These are phyloP conservation scores for Aspergillus phoenicis DNA, from an alignment of 2,329 filamentous ascomycete species.

Conservation along the genomic window DNA sequence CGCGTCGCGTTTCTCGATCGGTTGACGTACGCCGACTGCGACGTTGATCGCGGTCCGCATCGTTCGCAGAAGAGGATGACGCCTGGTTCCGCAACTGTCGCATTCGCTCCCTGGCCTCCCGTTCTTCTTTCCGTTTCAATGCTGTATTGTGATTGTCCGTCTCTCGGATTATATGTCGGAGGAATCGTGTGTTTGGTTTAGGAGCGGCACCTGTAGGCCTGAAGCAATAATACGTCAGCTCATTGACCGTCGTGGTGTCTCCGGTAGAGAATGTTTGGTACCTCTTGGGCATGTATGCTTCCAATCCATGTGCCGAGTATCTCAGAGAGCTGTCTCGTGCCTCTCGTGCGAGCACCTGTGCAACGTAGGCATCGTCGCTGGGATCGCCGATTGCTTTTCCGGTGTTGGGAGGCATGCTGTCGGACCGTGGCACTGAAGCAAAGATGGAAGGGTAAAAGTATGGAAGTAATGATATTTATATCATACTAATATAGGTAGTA, in stretches of 20 bases:
- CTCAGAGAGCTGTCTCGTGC: constrained; percentile 72
- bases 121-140: constrained; percentile 78
- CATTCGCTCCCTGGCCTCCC: constrained; percentile 74
- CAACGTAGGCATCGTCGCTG: constrained; percentile 63
- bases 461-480: neutral
- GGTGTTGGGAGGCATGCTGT: constrained; percentile 31
- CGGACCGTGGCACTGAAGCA: neutral
- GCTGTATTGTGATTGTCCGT: constrained; percentile 88
- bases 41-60: constrained; percentile 39
- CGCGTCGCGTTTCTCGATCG: constrained; percentile 23
- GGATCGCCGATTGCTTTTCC: constrained; percentile 49
- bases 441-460: neutral
- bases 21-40: constrained; percentile 18
- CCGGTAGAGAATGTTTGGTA: constrained; percentile 32
- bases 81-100: constrained; percentile 56
- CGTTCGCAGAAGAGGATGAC: constrained; percentile 22
- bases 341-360: constrained; percentile 76
- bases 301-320: constrained; percentile 73
- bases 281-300: constrained; percentile 64
- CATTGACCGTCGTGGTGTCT: neutral
- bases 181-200: constrained; percentile 88
- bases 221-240: constrained; percentile 19
- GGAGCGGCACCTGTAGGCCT: constrained; percentile 69
- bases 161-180: constrained; percentile 84
- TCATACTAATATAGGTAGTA: neutral